These are phyloP conservation scores for Sporopachydermia cereana DNA, from an alignment of 1,139 yeast genomes.

Conservation along the genomic window DNA sequence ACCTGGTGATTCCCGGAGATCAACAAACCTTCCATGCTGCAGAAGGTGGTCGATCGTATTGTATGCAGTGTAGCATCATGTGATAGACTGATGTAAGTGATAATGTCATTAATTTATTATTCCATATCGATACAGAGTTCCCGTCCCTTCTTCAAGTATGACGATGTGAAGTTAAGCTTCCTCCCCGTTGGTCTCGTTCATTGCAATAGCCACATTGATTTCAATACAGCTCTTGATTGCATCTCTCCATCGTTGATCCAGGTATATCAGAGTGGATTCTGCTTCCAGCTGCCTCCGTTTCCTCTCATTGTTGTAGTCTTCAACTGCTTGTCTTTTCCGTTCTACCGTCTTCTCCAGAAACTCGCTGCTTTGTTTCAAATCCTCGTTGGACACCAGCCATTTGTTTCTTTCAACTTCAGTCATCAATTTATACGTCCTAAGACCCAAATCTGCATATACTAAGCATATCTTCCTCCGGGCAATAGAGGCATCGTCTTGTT, in stretches of 20 bases:
- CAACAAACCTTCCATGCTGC: no score
- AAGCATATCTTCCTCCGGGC: not conserved
- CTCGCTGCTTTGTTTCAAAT: not conserved
- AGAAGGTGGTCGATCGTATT: no score
- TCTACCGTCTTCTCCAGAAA: not conserved
- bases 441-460: not conserved
- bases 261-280: conserved; percentile 17
- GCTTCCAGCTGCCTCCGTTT: conserved; percentile 16
- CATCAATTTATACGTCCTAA: conserved; percentile 4
- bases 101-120: no score
- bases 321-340: conserved; percentile 10
- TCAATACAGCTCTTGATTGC: conserved; percentile 18
- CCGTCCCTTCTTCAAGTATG: no score
- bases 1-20: no score
- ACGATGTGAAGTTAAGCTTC: no score
- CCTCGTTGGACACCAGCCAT: conserved; percentile 5
- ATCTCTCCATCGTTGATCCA: conserved; percentile 18
- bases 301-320: conserved; percentile 16
- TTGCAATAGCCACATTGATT: conserved; percentile 17
- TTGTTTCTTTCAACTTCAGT: conserved; percentile 4
- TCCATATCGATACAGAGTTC: no score
- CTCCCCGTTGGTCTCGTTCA: no score
- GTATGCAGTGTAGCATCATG: no score
- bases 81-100: no score
- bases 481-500: not conserved